Evolutionary conservation across 2,329 filamentous ascomycete genomes (phyloP).

Genomic region (Cercospora zeina): DNA sequence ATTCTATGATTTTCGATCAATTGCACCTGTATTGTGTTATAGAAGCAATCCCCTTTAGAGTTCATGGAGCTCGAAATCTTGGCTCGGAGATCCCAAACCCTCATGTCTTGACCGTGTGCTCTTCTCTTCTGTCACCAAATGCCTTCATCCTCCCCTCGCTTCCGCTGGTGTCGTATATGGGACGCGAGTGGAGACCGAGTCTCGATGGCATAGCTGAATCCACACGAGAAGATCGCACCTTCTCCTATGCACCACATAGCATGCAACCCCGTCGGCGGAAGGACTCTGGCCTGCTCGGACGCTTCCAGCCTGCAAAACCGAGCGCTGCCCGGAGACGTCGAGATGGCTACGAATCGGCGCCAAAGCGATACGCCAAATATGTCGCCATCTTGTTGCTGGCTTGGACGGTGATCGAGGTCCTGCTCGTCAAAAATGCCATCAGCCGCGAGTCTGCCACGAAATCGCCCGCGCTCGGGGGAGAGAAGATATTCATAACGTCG

Average conservation of each 20-base stretch:
- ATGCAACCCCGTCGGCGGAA: constrained; percentile 14
- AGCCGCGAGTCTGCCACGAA: constrained; percentile 20
- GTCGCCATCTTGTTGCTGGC: constrained; percentile 23
- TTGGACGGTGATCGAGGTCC: constrained; percentile 31
- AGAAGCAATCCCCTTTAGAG: not conserved
- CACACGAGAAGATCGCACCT: constrained; percentile 16
- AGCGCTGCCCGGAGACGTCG: constrained; percentile 10
- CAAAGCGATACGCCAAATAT: constrained; percentile 21
- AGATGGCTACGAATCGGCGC: constrained; percentile 1
- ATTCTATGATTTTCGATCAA: not conserved
- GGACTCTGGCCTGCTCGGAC: constrained; percentile 14
- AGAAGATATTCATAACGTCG: constrained; percentile 64
- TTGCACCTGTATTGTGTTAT: not conserved
- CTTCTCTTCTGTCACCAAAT: not conserved
- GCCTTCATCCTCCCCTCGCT: not conserved
- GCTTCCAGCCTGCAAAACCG: constrained; percentile 8
- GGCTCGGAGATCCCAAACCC: not conserved
- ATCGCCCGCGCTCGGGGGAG: constrained; percentile 26
- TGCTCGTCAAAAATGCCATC: constrained; percentile 27
- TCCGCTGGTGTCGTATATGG: constrained; percentile 7
- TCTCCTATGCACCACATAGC: constrained; percentile 15
- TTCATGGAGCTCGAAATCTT: constrained; percentile 7
- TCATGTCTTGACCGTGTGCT: not conserved
- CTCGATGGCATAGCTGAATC: constrained; percentile 19
- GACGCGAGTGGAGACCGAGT: constrained; percentile 15